phyloP scores from a whole-genome alignment of 805 yeast species.

The Candida coquimbonensis region DNA sequence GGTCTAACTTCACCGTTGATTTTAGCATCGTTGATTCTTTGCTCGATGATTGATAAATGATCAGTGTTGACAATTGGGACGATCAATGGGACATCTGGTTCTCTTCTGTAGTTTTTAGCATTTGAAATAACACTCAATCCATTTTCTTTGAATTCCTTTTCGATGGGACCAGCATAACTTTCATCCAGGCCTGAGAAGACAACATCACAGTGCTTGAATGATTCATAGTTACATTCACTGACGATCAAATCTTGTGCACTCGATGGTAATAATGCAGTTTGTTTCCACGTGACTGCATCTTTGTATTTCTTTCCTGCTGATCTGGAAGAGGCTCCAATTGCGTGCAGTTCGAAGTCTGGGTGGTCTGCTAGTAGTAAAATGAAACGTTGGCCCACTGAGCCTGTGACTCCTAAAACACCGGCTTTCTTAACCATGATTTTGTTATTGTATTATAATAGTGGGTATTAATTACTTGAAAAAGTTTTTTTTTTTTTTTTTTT shows the following conservation, averaged over 20 bases:
- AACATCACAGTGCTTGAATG: conserved; percentile 83
- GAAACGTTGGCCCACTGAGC: conserved; percentile 95
- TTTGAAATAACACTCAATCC: conserved; percentile 87
- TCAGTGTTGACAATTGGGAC: conserved; percentile 95
- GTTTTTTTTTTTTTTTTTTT: too few relatives aligned
- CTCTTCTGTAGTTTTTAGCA: conserved; percentile 94
- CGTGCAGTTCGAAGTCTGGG: conserved; percentile 81
- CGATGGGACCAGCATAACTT: conserved; percentile 89
- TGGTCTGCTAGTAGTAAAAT: conserved; percentile 77
- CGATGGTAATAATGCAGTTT: conserved; percentile 74
- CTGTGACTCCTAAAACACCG: conserved; percentile 98
- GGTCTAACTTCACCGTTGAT: conserved; percentile 49
- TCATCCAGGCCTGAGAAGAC: conserved; percentile 94
- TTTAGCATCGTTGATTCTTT: conserved; percentile 47
- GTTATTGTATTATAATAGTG: too few relatives aligned
- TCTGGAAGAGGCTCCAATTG: conserved; percentile 86
- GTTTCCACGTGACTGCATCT: conserved; percentile 93
- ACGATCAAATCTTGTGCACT: conserved; percentile 57
- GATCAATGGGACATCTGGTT: conserved; percentile 77
- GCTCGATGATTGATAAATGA: conserved; percentile 69
- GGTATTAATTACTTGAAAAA: too few relatives aligned
- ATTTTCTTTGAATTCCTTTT: conserved; percentile 70
- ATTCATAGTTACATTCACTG: conserved; percentile 67
- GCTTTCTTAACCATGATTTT: conserved; percentile 37
- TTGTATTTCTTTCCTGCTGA: conserved; percentile 86